Base-by-base conservation (phyloP, 2,329 filamentous ascomycete genomes). In the Hymenotorrendiella dingleyae region DNA sequence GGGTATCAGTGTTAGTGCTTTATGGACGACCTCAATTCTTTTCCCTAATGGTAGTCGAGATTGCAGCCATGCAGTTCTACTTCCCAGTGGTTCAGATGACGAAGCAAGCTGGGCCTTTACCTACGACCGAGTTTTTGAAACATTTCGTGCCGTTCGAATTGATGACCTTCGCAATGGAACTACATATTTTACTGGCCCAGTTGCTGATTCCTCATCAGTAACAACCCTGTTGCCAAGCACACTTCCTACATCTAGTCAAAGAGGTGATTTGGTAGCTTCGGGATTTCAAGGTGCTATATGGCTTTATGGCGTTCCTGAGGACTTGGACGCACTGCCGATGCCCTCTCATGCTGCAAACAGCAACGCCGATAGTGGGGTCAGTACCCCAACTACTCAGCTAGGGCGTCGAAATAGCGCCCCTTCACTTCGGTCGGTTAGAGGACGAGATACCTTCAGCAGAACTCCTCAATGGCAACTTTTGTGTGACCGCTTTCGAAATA, bases 21-120 rank as follows among this genome's bases (percentile, higher is more conserved):
- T 91, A 57, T 93, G 86, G 86, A 91, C 86, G 6, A 88, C 85
- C 0, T 89, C 88, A 24, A 90, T 93, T 34, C 67, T 93, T 3
- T 91, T 91, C 43, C 86, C 86, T 3, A 86, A 89, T 53, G 82
- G 80, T n/a, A 87, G 82, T 52, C 76, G 80, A 37, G 82, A 86
- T 52, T 89, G 84, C 58, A 88, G 83, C 53, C 84, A 90, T 63
- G 84, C 84, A 16, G 80, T 84, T 1, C 63, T 91, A 34, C 67
- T 91, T 12, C 59, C 60, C 12, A 60, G 48, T 36, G 36, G 48
- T 20, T 45, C 46, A 11, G 55, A 75, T 28, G 76, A 80, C 42
- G 85, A 88, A 60, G 79, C 83, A 20, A 76, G 70, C 47, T 91
- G 84, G 84, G 76, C 85, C 0, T 84, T 91, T 53, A 82, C 84